Evolutionary conservation across 257 asterid genomes (phyloP).

Genomic region (Cynanchum wilfordii): DNA sequence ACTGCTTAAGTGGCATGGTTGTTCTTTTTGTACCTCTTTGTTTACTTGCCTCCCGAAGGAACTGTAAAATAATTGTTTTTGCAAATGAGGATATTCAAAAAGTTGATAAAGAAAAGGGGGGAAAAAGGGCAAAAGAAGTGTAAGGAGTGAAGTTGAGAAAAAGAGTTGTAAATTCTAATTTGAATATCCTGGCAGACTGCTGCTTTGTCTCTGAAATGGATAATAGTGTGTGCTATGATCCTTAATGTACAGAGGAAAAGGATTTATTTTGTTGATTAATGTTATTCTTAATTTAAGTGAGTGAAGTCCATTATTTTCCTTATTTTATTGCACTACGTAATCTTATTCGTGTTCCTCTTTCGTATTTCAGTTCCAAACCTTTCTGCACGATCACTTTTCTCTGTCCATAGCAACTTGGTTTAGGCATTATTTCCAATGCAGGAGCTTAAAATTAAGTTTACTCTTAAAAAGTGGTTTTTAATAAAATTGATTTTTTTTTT

Average conservation of each 20-base stretch:
- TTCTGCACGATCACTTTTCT: too few relatives aligned
- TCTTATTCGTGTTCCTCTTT: too few relatives aligned
- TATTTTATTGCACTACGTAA: too few relatives aligned
- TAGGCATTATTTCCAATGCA: too few relatives aligned
- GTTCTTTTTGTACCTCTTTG: constrained; percentile 4
- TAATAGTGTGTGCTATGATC: not conserved
- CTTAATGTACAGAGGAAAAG: constrained; percentile 17
- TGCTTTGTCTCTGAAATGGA: not conserved
- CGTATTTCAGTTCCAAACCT: too few relatives aligned
- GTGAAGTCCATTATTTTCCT: not conserved
- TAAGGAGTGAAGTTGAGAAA: not conserved
- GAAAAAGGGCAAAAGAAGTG: not conserved
- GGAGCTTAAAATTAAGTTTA: too few relatives aligned
- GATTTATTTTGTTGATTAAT: not conserved
- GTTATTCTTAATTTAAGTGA: not conserved
- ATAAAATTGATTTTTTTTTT: too few relatives aligned
- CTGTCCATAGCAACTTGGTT: too few relatives aligned
- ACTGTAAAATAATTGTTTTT: constrained; percentile 22
- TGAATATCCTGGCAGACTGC: constrained; percentile 7
- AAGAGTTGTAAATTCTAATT: constrained; percentile 6
- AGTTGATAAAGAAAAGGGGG: too few relatives aligned
- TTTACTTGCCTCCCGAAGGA: constrained; percentile 25
- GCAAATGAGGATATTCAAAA: constrained; percentile 3
- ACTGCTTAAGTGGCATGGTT: constrained; percentile 26
- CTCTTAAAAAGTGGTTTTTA: too few relatives aligned